These are phyloP conservation scores for Salix udensis DNA, from an alignment of 345 rosid genomes.

Conservation along the genomic window DNA sequence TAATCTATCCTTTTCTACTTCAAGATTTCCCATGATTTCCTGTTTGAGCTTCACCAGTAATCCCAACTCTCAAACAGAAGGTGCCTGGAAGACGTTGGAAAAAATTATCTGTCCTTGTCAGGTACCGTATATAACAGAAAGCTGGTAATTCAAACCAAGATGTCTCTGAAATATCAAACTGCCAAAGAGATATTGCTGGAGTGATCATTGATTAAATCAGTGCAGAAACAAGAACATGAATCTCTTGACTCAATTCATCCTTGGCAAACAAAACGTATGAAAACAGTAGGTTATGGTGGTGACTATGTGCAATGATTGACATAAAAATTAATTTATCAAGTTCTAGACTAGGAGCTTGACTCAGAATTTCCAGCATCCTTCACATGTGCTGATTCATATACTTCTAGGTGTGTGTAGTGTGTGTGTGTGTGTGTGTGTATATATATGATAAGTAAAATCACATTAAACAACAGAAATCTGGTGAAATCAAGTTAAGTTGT, in stretches of 20 bases:
- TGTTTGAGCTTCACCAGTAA: neutral
- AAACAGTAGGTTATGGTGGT: neutral
- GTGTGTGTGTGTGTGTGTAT: no score
- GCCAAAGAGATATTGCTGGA: neutral
- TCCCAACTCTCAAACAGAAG: neutral
- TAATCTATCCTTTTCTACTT: neutral
- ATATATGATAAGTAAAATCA: no score
- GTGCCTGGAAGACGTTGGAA: neutral
- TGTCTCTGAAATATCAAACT: neutral
- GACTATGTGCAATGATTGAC: neutral
- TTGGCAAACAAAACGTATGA: neutral
- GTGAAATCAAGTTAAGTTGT: no score
- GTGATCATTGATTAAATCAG: neutral
- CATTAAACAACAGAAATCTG: no score
- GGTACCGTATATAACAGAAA: neutral
- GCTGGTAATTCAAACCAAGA: neutral
- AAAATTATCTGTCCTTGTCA: neutral
- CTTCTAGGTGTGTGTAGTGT: no score
- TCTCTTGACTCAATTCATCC: neutral
- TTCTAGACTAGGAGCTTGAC: neutral
- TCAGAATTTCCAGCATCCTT: neutral
- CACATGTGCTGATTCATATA: neutral
- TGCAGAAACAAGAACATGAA: neutral
- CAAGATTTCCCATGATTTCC: slow-evolving; percentile 6
- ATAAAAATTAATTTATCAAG: neutral